phyloP scores from a whole-genome alignment of 1,139 yeast genomes.

The Fermentozyma sake region DNA sequence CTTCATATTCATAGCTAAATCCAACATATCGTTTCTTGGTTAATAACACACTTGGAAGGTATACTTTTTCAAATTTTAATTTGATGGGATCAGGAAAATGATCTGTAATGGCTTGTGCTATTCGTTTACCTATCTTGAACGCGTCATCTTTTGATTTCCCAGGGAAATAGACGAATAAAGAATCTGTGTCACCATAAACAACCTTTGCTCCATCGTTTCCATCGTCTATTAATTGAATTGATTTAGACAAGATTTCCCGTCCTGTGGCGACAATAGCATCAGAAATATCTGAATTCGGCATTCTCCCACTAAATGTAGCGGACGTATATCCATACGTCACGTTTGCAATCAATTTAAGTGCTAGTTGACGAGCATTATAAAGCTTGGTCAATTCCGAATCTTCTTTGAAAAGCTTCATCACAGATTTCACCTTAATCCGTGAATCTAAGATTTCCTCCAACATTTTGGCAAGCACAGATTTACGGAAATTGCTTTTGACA shows the following conservation, averaged over 20 bases:
- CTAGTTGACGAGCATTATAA: constrained; percentile 76
- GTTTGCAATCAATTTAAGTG: constrained; percentile 84
- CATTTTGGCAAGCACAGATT: constrained; percentile 80
- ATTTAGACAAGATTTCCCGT: constrained; percentile 70
- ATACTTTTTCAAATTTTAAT: constrained; percentile 87
- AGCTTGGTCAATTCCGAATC: constrained; percentile 45
- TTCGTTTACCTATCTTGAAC: constrained; percentile 64
- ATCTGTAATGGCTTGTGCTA: constrained; percentile 62
- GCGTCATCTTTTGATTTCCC: constrained; percentile 78
- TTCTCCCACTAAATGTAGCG: constrained; percentile 91
- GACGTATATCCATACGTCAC: constrained; percentile 96
- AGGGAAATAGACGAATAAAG: constrained; percentile 84
- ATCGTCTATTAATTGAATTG: constrained; percentile 64
- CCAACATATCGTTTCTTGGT: constrained; percentile 94
- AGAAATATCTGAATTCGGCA: constrained; percentile 95
- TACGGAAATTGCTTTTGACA: constrained; percentile 60
- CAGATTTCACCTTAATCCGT: constrained; percentile 70
- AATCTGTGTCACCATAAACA: constrained; percentile 95
- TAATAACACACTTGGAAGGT: constrained; percentile 76
- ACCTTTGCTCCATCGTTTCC: constrained; percentile 83
- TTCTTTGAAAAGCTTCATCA: constrained; percentile 55
- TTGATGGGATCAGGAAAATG: constrained; percentile 76
- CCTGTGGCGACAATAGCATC: constrained; percentile 93
- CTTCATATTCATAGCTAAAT: constrained; percentile 55
- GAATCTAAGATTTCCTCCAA: constrained; percentile 76